Evolutionary conservation across 2,329 filamentous ascomycete genomes (phyloP), one percentile per base, ranked within the genome.

Genomic region (Calonectria hawksworthii): DNA sequence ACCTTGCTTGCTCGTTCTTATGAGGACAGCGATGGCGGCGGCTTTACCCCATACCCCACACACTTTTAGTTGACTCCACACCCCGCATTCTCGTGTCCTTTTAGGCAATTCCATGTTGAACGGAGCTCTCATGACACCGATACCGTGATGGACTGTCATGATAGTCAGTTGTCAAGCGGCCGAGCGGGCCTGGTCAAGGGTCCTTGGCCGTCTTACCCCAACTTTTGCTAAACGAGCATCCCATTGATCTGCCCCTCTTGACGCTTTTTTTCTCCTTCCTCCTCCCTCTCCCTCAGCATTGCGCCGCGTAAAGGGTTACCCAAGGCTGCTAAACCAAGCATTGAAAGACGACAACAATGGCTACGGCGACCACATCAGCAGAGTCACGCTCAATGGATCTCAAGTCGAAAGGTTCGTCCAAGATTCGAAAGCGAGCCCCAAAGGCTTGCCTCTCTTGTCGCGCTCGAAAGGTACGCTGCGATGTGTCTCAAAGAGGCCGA

Each of bases 371-470:
- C 67, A 72, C 75, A 41, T 68, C 77, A 28, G 54, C 76, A 23
- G 73, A 76, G 36, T 66, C 68, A 66, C 79, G 81, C n/a, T 38
- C 80, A 52, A 70, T 73, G 26, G 81, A 81, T 9, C 71, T 78
- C 23, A 83, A 83, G 70, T 75, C 84, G 44, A 85, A 84, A 75
- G 72, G 81, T 21, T 78, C 82, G 11, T 78, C 80, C 68, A 87
- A 86, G 80, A 83, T 83, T 68, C 82, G 86, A 47, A 88, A 87
- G 82, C 84, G 88, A 72, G 88, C 88, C 2, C 82, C 87, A n/a
- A 89, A 89, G 67, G 88, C 88, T 13, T 90, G 88, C 66, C 82
- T 89, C 13, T 88, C 87, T n/a, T 90, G 88, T 77, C 84, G 88
- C 21, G 85, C 88, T n/a, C 83, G 88, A 32, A 89, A 90, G 79